Percentiles rank a stretch among this genome's conserved stretches.
These are phyloP conservation scores for Fusarium papillatum DNA, from an alignment of 2,329 filamentous ascomycete genomes.

Conservation along the genomic window DNA sequence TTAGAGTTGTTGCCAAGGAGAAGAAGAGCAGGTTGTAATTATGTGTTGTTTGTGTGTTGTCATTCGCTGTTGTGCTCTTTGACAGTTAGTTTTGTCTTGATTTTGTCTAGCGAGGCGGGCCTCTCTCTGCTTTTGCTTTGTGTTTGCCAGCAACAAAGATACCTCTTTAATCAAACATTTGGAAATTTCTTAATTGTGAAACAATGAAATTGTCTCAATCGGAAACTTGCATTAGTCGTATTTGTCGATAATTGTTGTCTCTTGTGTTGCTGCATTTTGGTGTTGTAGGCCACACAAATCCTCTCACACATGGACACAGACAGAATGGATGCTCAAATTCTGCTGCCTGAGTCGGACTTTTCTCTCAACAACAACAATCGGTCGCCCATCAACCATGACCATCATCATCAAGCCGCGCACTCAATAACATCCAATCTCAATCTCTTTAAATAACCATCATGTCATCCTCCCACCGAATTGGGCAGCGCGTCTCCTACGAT, in stretches of 20 bases:
- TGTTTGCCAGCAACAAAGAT: neutral
- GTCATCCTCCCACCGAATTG: conserved; percentile 62
- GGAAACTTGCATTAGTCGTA: neutral
- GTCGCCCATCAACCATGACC: neutral
- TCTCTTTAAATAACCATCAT: conserved; percentile 46
- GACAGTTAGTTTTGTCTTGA: neutral
- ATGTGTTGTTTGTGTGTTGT: neutral
- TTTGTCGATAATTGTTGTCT: neutral
- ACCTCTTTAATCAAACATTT: neutral
- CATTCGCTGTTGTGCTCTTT: neutral
- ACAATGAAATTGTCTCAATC: neutral
- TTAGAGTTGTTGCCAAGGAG: conserved; percentile 51
- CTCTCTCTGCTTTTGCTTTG: neutral
- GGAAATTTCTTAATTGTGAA: no score
- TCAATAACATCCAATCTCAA: neutral
- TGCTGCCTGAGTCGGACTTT: conserved; percentile 21
- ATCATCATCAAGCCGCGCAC: neutral
- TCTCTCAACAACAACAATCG: conserved; percentile 2
- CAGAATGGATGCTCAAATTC: conserved; percentile 25
- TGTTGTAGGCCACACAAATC: neutral
- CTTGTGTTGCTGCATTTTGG: neutral
- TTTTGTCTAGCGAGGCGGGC: conserved; percentile 3
- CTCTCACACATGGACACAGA: neutral
- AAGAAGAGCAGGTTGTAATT: neutral
- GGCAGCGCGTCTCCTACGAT: conserved; percentile 86